These are phyloP conservation scores for Candida saitoana DNA, from an alignment of 805 yeast species.

Conservation along the genomic window DNA sequence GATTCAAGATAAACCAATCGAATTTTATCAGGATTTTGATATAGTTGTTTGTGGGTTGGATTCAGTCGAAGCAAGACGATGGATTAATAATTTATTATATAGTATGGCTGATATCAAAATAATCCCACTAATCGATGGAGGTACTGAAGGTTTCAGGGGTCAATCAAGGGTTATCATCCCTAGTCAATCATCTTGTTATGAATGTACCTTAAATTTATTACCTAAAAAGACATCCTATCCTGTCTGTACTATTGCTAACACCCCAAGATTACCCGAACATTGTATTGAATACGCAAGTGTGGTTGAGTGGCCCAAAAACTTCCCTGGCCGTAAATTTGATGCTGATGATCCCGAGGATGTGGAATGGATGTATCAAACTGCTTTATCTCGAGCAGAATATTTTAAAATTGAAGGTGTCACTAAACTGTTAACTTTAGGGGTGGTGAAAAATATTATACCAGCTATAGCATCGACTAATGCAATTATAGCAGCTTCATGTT, in stretches of 20 bases:
- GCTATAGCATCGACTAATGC: constrained; percentile 95
- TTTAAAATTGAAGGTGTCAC: constrained; percentile 78
- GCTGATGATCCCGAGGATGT: constrained; percentile 67
- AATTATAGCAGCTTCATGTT: constrained; percentile 81
- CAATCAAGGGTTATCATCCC: constrained; percentile 87
- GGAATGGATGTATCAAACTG: constrained; percentile 53
- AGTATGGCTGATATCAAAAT: constrained; percentile 50
- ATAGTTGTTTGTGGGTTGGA: constrained; percentile 85
- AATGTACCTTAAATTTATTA: constrained; percentile 78
- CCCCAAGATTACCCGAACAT: constrained; percentile 92
- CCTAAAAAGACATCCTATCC: constrained; percentile 69
- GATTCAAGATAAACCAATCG: constrained; percentile 54
- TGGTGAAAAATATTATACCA: constrained; percentile 87
- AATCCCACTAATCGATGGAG: constrained; percentile 77
- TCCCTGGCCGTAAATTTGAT: constrained; percentile 51
- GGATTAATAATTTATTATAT: constrained; percentile 73
- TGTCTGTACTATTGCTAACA: constrained; percentile 89
- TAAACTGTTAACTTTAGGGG: constrained; percentile 69
- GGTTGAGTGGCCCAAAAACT: constrained; percentile 62
- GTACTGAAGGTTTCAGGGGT: constrained; percentile 92
- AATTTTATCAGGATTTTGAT: constrained; percentile 64
- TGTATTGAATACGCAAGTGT: constrained; percentile 88
- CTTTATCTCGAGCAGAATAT: constrained; percentile 55
- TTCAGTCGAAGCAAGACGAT: constrained; percentile 82
- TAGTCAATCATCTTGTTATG: constrained; percentile 83